Evolutionary conservation across 106 monocot genomes (phyloP), one percentile per base, ranked within the genome.

Genomic region (Triglochin maritima): DNA sequence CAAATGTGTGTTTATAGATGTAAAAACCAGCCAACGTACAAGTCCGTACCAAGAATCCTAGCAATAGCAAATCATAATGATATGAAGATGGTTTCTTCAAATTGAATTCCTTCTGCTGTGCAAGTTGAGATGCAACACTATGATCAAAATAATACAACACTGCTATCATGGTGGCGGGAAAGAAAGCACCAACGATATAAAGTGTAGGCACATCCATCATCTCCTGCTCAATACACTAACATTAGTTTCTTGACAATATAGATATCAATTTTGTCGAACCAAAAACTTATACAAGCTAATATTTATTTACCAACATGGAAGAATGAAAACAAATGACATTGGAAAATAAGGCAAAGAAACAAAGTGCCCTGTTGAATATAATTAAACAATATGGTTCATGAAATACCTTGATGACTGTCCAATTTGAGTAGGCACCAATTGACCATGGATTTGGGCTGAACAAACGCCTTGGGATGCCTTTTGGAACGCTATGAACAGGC

Each of bases 381-480:
- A 29, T 29, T 29, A 29, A 29, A 29, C 29, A 29, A 29, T 29
- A 1, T 29, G 29, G 29, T 29, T 29, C 29, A 29, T 29, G 29
- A 63, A 46, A 9, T 56, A 79, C 79, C 66, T 62, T 73, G 51
- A 79, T 62, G 5, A 79, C 73, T 9, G 79, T 79, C 79, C 79
- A 79, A 73, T 79, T 79, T n/a, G 79, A 79, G 68, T 79, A 79
- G 14, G 79, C 79, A 56, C 79, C 79, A 1, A 48, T 0, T 8
- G 68, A 73, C 79, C 79, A 79, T 29, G 79, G 79, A 73, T 79
- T 73, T 7, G 79, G 79, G 41, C 79, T 79, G 57, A 79, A 79
- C 10, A 79, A 69, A 12, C 79, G 79, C 17, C 79, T 68, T 49
- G 79, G 79, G 17, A 79, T 79, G 17, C 79, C 79, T 62, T 65